Evolutionary conservation across 345 rosid species (phyloP).

Genomic region (Rubroshorea leprosula): DNA sequence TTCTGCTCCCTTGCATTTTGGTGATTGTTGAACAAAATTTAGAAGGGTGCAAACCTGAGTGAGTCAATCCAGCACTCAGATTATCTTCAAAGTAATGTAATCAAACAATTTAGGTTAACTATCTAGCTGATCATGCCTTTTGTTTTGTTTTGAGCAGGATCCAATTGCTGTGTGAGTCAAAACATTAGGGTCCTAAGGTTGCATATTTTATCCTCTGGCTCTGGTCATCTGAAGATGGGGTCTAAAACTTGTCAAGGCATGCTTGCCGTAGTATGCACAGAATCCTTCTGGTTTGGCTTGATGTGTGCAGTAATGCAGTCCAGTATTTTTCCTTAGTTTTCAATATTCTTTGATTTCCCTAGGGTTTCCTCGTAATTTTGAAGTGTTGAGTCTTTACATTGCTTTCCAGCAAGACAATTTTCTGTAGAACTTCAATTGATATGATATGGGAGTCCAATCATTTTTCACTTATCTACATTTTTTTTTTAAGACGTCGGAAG

Average conservation of each 20-base stretch:
- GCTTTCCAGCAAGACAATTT: conserved; percentile 6
- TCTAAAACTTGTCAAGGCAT: conserved; percentile 14
- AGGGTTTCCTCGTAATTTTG: conserved; percentile 23
- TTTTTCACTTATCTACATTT: not conserved
- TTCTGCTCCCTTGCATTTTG: not conserved
- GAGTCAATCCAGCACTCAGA: not conserved
- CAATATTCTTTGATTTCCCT: conserved; percentile 34
- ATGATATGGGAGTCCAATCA: not conserved
- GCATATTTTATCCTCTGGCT: conserved; percentile 9
- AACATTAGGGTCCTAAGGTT: conserved; percentile 8
- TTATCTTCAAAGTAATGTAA: not conserved
- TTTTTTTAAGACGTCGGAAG: not conserved
- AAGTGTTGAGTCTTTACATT: conserved; percentile 13
- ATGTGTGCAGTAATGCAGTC: conserved; percentile 13
- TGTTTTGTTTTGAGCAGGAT: conserved; percentile 38
- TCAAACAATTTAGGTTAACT: not conserved
- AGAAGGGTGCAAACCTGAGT: not conserved
- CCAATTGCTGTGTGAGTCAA: conserved; percentile 64
- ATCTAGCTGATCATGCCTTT: not conserved
- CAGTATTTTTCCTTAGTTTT: not conserved
- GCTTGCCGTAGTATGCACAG: conserved; percentile 14
- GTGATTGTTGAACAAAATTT: not conserved
- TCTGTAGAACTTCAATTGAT: too few relatives aligned
- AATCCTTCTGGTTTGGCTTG: conserved; percentile 22
- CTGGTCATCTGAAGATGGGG: not conserved